A percentile compares a stretch with the other conserved stretches of the same genome.
Evolutionary conservation across 1,139 yeast genomes (phyloP).

Genomic region (Protomyces pachydermus): DNA sequence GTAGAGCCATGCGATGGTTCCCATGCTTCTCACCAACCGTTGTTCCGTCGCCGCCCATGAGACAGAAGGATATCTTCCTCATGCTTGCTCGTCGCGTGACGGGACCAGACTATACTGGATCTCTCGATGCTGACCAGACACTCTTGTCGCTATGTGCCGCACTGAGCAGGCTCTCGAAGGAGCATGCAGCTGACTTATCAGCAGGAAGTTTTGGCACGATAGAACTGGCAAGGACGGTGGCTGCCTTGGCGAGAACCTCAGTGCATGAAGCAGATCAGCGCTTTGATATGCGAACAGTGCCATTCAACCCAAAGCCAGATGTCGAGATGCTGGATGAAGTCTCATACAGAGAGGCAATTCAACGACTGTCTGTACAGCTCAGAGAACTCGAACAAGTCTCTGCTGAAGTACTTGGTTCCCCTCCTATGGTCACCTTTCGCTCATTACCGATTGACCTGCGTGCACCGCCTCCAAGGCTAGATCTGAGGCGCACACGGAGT

Average conservation of each 20-base stretch:
- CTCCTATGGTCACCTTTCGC: background rate
- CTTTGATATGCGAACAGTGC: background rate
- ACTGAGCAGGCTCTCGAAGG: background rate
- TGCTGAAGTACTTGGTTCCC: background rate
- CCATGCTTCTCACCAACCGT: background rate
- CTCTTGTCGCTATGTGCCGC: background rate
- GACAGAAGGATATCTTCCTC: background rate
- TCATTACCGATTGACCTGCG: background rate
- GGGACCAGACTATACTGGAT: background rate
- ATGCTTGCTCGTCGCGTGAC: background rate
- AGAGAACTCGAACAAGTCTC: background rate
- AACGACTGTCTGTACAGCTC: background rate
- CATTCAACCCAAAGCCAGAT: background rate
- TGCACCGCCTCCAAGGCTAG: background rate
- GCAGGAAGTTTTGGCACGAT: background rate
- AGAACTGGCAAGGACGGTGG: background rate
- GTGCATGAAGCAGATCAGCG: background rate
- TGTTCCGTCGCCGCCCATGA: background rate
- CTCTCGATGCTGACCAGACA: background rate
- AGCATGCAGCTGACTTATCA: background rate
- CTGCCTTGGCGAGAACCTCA: background rate
- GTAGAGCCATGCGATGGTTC: background rate
- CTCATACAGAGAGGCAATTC: background rate
- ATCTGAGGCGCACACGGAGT: background rate
- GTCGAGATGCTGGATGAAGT: background rate